A percentile compares a stretch with the other conserved stretches of the same genome.
Evolutionary conservation across 163 green algal species (phyloP).

Genomic region (Volvox carteri): DNA sequence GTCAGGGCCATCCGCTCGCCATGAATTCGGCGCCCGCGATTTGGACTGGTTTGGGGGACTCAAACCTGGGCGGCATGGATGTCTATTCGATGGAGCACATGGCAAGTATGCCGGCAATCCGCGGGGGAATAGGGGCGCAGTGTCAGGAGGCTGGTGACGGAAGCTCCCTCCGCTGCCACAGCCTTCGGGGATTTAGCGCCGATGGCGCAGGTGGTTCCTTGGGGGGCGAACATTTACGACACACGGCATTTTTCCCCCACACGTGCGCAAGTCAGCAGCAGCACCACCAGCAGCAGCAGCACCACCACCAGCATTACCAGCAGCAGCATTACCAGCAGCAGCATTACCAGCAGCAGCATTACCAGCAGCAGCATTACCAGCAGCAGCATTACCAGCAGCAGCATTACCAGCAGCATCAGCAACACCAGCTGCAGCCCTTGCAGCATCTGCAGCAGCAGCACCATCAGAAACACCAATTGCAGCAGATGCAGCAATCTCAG

Average conservation of each 20-base stretch:
- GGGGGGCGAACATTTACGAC: background rate
- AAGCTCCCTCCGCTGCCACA: background rate
- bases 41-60: background rate
- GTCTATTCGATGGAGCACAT: background rate
- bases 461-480: background rate
- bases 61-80: background rate
- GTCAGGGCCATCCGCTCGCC: background rate
- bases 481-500: background rate
- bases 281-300: background rate
- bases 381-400: background rate
- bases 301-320: background rate
- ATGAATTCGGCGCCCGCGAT: background rate
- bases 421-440: background rate
- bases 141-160: background rate
- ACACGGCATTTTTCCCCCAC: background rate
- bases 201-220: background rate
- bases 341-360: background rate
- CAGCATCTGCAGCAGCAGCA: background rate
- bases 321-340: background rate
- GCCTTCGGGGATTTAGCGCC: background rate
- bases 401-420: constrained; percentile 24
- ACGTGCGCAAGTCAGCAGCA: background rate
- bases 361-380: background rate
- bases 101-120: background rate
- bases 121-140: background rate